A percentile compares a stretch with the other conserved stretches of the same genome.
phyloP scores from a whole-genome alignment of 2,329 filamentous ascomycete genomes.

The Xylariales sp. region DNA sequence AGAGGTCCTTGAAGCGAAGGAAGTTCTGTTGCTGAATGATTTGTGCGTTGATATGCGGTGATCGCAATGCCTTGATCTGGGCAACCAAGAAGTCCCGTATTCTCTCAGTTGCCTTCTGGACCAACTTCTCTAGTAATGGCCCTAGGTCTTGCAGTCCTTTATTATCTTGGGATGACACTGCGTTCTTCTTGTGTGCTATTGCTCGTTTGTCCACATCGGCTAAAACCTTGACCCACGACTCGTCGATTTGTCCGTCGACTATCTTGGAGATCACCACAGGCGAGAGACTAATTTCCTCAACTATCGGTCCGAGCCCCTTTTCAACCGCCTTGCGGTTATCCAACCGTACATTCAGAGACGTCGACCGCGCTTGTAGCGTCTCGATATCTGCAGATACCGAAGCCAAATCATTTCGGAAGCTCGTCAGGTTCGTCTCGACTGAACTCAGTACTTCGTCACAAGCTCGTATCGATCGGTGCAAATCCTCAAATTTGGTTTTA shows the following conservation, averaged over 20 bases:
- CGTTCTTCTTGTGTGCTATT: conserved; percentile 64
- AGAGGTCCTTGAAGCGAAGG: conserved; percentile 82
- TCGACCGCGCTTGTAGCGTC: conserved; percentile 80
- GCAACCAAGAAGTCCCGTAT: conserved; percentile 92
- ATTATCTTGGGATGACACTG: conserved; percentile 54
- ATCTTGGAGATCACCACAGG: conserved; percentile 81
- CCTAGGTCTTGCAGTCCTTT: conserved; percentile 81
- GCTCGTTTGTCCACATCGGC: conserved; percentile 74
- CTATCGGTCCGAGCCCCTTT: conserved; percentile 77
- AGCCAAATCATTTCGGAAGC: conserved; percentile 89
- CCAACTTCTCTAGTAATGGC: conserved; percentile 79
- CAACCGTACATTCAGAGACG: conserved; percentile 74
- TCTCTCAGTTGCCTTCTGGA: conserved; percentile 84
- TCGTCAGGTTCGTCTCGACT: conserved; percentile 86
- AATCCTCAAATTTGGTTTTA: conserved; percentile 78
- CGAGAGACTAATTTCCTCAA: conserved; percentile 87
- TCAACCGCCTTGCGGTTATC: conserved; percentile 89
- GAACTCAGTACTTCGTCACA: conserved; percentile 93
- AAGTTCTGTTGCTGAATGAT: conserved; percentile 94
- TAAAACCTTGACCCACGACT: conserved; percentile 78
- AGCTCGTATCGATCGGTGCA: conserved; percentile 82
- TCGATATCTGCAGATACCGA: conserved; percentile 94
- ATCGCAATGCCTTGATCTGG: conserved; percentile 89
- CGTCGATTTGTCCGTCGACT: conserved; percentile 82
- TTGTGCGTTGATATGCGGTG: conserved; percentile 94